phyloP scores from a whole-genome alignment of 495 filamentous ascomycete genomes.

The Tuber calosporum region DNA sequence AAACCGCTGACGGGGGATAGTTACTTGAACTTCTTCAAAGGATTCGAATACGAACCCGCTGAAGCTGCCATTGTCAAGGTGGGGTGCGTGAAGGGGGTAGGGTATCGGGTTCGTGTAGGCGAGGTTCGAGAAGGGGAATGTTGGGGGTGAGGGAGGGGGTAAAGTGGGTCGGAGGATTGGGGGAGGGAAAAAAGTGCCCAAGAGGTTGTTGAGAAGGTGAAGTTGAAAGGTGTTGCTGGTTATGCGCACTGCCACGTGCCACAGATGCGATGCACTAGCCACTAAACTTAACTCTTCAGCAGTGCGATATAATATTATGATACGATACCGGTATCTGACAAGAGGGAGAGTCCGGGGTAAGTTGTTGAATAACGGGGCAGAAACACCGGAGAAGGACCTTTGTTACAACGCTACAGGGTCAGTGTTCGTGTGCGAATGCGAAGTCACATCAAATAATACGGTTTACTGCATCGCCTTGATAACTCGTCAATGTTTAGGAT shows the following conservation, averaged over 20 bases:
- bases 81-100: not conserved
- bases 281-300: not conserved
- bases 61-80: conserved; percentile 48
- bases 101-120: not conserved
- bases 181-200: not conserved
- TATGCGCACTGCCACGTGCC: not conserved
- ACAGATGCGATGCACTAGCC: not conserved
- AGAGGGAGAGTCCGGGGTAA: not conserved
- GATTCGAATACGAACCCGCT: conserved; percentile 92
- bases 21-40: conserved; percentile 99
- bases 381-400: not conserved
- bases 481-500: not conserved
- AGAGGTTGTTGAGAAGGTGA: not conserved
- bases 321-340: not conserved
- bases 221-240: conserved; percentile 1
- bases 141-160: not conserved
- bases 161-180: not conserved
- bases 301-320: too few species aligned
- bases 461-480: not conserved
- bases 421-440: not conserved
- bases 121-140: not conserved
- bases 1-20: conserved; percentile 33
- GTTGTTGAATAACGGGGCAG: not conserved
- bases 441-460: not conserved
- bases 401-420: not conserved